Base-by-base conservation (phyloP, 2,329 filamentous ascomycete species). In the Davidsoniella eucalypti region DNA sequence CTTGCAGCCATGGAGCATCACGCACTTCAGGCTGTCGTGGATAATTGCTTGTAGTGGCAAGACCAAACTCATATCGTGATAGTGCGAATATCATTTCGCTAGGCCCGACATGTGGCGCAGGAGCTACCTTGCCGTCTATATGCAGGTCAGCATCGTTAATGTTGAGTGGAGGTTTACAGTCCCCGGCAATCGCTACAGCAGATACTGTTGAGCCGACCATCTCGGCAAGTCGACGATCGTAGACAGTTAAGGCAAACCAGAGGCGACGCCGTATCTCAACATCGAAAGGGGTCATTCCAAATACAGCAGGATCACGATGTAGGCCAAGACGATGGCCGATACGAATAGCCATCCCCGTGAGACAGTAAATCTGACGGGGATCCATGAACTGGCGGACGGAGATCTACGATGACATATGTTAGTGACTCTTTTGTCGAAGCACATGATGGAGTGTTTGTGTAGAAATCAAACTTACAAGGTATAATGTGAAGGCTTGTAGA, bases 231-330 rank as follows among this genome's bases (percentile, higher is more conserved):
- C 82, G 78, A 53, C 73, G 69, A 60, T 87, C 83, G 55, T 84
- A 81, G 23, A 76, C 68, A 12, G 81, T 70, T 14, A 87, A 67
- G 29, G 78, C 75, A 81, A 81, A 87, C 82, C 81, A 86, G 1
- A 87, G 65, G 37, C 82, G 71, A 46, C 82, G 73, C n/a, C 81
- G 73, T 62, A 83, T 73, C 63, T 86, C 82, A 3, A 76, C 72
- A 57, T 86, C 80, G 49, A 78, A 83, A 29, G 67, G 72, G 3
- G 63, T 66, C 2, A 76, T 57, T 4, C 61, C 70, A 47, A 72
- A 72, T 50, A 74, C 68, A 1, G 65, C 66, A 1, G 73, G 69
- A 58, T 86, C 81, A 38, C 69, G 71, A 55, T 85, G 77, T n/a
- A 85, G 67, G 3, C 80, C 80, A 64, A 86, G 73, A 3, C 79